Evolutionary conservation across 495 filamentous ascomycete species (phyloP).

Genomic region (Trichoderma orchidacearum): DNA sequence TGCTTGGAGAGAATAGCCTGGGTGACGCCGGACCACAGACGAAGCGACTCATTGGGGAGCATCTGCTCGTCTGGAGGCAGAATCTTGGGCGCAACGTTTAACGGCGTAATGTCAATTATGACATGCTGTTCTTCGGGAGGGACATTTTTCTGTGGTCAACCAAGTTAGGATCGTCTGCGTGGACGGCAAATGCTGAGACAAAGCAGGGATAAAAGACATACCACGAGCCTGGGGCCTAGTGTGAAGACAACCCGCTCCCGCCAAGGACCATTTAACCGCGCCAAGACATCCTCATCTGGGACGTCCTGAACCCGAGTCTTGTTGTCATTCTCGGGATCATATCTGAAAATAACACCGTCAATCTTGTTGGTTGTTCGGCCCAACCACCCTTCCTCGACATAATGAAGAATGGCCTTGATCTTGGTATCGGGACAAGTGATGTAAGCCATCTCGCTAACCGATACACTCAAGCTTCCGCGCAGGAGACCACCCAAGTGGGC

Average conservation of each 20-base stretch:
- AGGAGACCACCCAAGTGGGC: constrained; percentile 87
- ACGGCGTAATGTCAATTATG: constrained; percentile 73
- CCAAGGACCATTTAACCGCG: constrained; percentile 77
- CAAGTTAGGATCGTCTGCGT: neutral
- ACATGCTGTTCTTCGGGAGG: constrained; percentile 48
- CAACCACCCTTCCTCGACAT: constrained; percentile 90
- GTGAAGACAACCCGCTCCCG: constrained; percentile 41
- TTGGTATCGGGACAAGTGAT: constrained; percentile 76
- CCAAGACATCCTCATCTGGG: constrained; percentile 66
- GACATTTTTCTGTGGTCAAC: constrained; percentile 17
- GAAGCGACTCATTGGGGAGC: constrained; percentile 79
- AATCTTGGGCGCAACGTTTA: constrained; percentile 61
- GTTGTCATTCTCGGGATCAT: constrained; percentile 69
- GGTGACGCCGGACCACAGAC: constrained; percentile 79
- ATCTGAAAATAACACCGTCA: constrained; percentile 81
- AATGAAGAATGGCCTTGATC: constrained; percentile 82
- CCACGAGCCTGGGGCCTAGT: constrained; percentile 34
- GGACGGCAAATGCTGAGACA: neutral
- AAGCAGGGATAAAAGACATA: constrained; percentile 14
- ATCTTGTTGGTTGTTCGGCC: constrained; percentile 82
- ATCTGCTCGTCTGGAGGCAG: constrained; percentile 64
- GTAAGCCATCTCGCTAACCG: constrained; percentile 76
- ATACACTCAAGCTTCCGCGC: constrained; percentile 68
- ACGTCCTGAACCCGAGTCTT: constrained; percentile 72
- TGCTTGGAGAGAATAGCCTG: constrained; percentile 75